These are phyloP conservation scores for Tetrahymena elliotti DNA, from an alignment of 73 alveolate species.

Conservation along the genomic window DNA sequence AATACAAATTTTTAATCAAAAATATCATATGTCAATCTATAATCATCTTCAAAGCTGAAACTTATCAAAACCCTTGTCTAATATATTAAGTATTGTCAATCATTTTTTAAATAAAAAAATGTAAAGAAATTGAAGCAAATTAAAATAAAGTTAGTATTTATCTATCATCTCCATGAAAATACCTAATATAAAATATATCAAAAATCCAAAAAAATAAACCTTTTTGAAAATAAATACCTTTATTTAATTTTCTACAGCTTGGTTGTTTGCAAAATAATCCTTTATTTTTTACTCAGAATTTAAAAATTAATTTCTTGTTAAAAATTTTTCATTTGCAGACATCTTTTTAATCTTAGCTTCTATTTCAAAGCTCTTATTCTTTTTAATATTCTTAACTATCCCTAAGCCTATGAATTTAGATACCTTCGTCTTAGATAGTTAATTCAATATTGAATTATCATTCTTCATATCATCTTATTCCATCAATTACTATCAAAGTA, in stretches of 20 bases:
- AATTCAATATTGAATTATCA: background rate
- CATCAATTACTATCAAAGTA: background rate
- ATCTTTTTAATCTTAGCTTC: background rate
- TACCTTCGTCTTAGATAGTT: background rate
- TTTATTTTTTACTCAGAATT: background rate
- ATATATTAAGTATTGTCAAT: background rate
- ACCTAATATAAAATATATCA: too few species aligned
- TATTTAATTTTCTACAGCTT: background rate
- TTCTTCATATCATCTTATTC: too few species aligned
- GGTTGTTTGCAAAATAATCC: background rate
- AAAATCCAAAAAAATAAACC: too few species aligned
- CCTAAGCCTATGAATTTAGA: background rate
- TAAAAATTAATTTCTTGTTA: background rate
- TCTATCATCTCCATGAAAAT: too few species aligned
- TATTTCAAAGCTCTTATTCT: background rate
- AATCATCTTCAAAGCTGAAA: background rate
- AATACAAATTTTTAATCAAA: background rate
- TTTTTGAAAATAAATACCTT: background rate
- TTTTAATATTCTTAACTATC: background rate
- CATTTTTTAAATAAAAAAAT: background rate
- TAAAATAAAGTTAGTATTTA: too few species aligned
- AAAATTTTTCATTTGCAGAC: background rate
- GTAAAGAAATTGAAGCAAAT: background rate
- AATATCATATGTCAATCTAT: background rate
- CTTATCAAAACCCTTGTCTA: background rate